These are phyloP conservation scores for Chrysoporthe cubensis DNA, from an alignment of 2,329 filamentous ascomycete species.

Conservation along the genomic window DNA sequence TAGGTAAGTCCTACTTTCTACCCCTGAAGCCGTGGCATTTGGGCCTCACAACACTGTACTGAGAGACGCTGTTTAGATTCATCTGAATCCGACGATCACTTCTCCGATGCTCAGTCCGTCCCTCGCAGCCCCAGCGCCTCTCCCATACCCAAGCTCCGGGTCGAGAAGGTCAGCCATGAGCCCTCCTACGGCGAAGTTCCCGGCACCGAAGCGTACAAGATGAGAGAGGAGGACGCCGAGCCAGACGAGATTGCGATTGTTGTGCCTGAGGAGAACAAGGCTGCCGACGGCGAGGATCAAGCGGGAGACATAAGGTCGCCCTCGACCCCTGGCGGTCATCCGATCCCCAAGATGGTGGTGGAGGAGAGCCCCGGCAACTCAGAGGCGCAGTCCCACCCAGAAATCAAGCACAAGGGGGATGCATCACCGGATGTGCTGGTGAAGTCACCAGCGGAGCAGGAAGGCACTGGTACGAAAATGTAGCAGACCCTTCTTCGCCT, in stretches of 20 bases:
- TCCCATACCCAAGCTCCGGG: conserved; percentile 61
- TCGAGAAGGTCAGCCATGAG: conserved; percentile 62
- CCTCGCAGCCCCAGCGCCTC: conserved; percentile 49
- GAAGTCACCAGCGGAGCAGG: conserved; percentile 42
- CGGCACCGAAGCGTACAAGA: conserved; percentile 60
- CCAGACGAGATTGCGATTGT: conserved; percentile 64
- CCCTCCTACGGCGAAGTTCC: conserved; percentile 65
- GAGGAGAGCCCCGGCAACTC: conserved; percentile 54
- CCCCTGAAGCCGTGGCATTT: neutral
- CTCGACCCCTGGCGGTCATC: conserved; percentile 42
- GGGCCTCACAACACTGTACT: neutral
- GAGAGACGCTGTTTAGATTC: conserved; percentile 44
- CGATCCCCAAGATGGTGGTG: conserved; percentile 57
- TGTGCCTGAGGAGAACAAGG: conserved; percentile 37
- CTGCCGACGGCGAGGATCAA: conserved; percentile 34
- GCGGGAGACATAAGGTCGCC: conserved; percentile 33
- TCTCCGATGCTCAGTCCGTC: conserved; percentile 64
- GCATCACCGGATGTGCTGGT: conserved; percentile 57
- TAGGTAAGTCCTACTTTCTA: conserved; percentile 48
- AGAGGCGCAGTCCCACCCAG: conserved; percentile 48
- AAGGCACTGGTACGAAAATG: conserved; percentile 42
- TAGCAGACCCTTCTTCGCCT: conserved; percentile 35
- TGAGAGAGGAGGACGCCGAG: conserved; percentile 59
- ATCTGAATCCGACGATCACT: conserved; percentile 72
- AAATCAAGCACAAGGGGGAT: conserved; percentile 54